Percentiles rank a stretch among this genome's conserved stretches.
phyloP scores from a whole-genome alignment of 2,329 filamentous ascomycete species.

The Ascochyta viciae-villosae region DNA sequence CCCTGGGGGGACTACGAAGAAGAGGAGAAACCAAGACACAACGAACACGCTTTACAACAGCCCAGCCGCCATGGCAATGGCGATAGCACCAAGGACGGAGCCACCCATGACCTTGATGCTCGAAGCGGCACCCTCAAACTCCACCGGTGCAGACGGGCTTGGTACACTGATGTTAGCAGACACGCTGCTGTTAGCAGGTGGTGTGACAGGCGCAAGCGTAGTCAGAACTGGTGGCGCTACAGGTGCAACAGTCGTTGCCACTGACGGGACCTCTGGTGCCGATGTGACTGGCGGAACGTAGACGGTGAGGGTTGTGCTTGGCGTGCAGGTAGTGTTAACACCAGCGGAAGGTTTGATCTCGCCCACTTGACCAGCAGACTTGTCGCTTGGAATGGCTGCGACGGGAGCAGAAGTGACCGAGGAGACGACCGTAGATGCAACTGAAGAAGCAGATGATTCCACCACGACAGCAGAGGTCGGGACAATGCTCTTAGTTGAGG shows the following conservation, averaged over 20 bases:
- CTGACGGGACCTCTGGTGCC: constrained; percentile 12
- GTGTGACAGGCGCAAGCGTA: constrained; percentile 19
- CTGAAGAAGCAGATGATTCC: constrained; percentile 10
- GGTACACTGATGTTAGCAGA: constrained; percentile 33
- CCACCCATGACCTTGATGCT: constrained; percentile 21
- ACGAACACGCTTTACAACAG: constrained; percentile 25
- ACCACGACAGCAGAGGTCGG: constrained; percentile 3
- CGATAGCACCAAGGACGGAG: constrained; percentile 30
- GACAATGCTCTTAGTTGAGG: constrained; percentile 9
- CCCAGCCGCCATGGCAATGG: constrained; percentile 27
- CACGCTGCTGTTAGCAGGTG: constrained; percentile 35
- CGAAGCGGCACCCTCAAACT: constrained; percentile 37
- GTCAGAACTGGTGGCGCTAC: constrained; percentile 22
- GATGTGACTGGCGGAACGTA: constrained; percentile 29
- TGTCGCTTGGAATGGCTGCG: constrained; percentile 12
- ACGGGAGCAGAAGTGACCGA: constrained; percentile 10
- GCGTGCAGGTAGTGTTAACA: constrained; percentile 25
- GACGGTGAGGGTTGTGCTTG: constrained; percentile 35
- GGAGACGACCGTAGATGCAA: constrained; percentile 2
- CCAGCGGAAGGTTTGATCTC: constrained; percentile 17
- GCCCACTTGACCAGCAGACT: constrained; percentile 22
- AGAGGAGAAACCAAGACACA: constrained; percentile 8
- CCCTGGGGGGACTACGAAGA: constrained; percentile 11
- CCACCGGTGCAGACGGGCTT: constrained; percentile 19
- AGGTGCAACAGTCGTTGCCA: constrained; percentile 14